phyloP scores from a whole-genome alignment of 2,329 filamentous ascomycete species.

The Aspergillus nomiae region DNA sequence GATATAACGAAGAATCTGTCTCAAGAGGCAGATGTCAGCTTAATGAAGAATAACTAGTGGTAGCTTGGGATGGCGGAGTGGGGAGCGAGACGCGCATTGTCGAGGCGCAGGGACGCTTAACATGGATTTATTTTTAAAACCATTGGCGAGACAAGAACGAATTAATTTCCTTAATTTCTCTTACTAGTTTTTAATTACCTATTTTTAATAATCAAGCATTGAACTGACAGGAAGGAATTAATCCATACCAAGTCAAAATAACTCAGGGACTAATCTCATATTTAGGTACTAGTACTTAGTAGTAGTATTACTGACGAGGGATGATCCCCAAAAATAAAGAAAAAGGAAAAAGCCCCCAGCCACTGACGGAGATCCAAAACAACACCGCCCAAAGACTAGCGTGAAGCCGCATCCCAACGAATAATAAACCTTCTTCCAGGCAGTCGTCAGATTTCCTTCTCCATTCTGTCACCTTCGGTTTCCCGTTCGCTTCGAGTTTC shows the following conservation, averaged over 20 bases:
- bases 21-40: neutral
- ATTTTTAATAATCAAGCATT: neutral
- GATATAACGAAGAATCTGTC: neutral
- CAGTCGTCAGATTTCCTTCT: conserved; percentile 8
- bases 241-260: neutral
- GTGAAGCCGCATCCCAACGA: conserved; percentile 5
- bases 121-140: neutral
- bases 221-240: neutral
- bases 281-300: too few relatives aligned
- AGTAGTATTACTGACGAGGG: neutral
- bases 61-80: neutral
- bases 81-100: conserved; percentile 2
- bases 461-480: neutral
- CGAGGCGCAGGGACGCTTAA: conserved; percentile 2
- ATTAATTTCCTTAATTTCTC: neutral
- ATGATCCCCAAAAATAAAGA: neutral
- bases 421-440: conserved; percentile 4
- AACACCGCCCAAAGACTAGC: conserved; percentile 9
- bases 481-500: neutral
- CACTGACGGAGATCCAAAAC: conserved; percentile 9
- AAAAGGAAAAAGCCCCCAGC: neutral
- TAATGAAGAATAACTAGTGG: neutral
- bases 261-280: neutral
- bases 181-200: neutral
- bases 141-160: neutral